Conservation (phyloP, 2,329 filamentous ascomycete species). For the Xylaria sp. region DNA sequence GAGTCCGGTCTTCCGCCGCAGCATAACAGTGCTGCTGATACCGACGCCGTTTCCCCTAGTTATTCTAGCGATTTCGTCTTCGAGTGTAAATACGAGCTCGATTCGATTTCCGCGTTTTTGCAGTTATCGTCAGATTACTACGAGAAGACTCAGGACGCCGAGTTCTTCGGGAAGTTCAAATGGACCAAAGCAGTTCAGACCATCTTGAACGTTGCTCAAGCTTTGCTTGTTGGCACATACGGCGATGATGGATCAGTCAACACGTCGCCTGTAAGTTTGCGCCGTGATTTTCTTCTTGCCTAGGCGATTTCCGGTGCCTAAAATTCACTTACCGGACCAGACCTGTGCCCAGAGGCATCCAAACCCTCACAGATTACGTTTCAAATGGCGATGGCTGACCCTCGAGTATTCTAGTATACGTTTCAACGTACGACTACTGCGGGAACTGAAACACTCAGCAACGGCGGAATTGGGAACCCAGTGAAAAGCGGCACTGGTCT, state of each 20-base stretch:
- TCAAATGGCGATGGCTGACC: not conserved
- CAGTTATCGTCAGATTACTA: constrained; percentile 78
- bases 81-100: constrained; percentile 87
- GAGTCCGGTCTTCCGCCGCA: constrained; percentile 73
- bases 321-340: not conserved
- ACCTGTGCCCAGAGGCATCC: not conserved
- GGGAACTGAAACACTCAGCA: constrained; percentile 77
- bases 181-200: constrained; percentile 75
- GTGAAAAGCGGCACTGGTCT: constrained; percentile 74
- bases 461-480: constrained; percentile 76
- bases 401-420: constrained; percentile 61
- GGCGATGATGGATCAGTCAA: constrained; percentile 62
- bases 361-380: not conserved
- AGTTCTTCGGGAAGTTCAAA: constrained; percentile 73
- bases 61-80: constrained; percentile 76
- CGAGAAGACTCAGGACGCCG: constrained; percentile 70
- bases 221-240: constrained; percentile 76
- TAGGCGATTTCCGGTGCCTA: not conserved
- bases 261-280: constrained; percentile 50
- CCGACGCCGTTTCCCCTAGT: constrained; percentile 70
- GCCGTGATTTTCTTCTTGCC: not conserved
- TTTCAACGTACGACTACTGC: constrained; percentile 73
- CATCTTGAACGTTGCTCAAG: constrained; percentile 56
- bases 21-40: constrained; percentile 65
- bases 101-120: constrained; percentile 81